Percentiles rank a stretch among this genome's conserved stretches.
These are phyloP conservation scores for Juncus inflexus DNA, from an alignment of 176 grass and related monocot genomes.

Conservation along the genomic window DNA sequence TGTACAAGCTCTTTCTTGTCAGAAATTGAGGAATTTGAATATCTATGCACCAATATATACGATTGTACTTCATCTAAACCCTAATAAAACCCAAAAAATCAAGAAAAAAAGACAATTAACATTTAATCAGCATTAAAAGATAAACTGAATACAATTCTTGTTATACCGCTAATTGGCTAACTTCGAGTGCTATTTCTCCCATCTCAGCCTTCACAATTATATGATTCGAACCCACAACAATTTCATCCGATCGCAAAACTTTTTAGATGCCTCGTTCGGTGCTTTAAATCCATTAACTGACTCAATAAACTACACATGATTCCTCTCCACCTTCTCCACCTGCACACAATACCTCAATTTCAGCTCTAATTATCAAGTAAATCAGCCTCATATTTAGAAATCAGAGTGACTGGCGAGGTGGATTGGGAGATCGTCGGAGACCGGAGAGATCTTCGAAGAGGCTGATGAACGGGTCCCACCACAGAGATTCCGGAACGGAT, in stretches of 20 bases:
- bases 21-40: constrained; percentile 23
- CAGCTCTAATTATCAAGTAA: no score
- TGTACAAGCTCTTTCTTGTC: constrained; percentile 51
- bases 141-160: no score
- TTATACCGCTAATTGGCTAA: constrained; percentile 61
- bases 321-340: constrained; percentile 54
- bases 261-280: constrained; percentile 52
- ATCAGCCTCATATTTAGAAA: no score
- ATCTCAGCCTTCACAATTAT: constrained; percentile 46
- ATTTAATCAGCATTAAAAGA: no score
- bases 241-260: constrained; percentile 45
- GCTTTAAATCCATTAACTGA: constrained; percentile 54
- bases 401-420: constrained; percentile 36
- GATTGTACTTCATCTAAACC: constrained; percentile 90
- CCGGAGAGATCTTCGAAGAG: constrained; percentile 68
- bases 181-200: constrained; percentile 54
- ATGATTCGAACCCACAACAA: constrained; percentile 39
- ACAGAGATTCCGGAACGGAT: constrained; percentile 41
- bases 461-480: constrained; percentile 76
- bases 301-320: constrained; percentile 57
- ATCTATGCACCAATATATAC: constrained; percentile 70
- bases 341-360: constrained; percentile 13
- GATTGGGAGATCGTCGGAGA: constrained; percentile 34
- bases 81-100: constrained; percentile 24
- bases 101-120: no score